Evolutionary conservation across 2,329 filamentous ascomycete genomes (phyloP).

Genomic region (Penicillium glabrum): DNA sequence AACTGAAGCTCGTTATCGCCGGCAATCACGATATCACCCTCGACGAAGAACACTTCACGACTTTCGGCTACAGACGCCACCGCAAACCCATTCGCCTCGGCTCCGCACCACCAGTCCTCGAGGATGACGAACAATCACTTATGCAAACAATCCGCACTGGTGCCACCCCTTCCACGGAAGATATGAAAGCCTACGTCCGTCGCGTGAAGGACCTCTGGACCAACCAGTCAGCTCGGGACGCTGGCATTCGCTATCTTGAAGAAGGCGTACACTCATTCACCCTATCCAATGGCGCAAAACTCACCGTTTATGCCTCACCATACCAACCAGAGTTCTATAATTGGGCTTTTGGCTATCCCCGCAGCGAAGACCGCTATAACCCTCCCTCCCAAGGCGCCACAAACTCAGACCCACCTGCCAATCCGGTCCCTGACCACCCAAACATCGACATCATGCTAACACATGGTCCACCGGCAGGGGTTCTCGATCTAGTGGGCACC

Average conservation of each 20-base stretch:
- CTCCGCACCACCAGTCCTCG: conserved; percentile 10
- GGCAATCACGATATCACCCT: conserved; percentile 64
- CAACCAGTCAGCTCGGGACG: conserved; percentile 41
- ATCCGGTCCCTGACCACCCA: conserved; percentile 47
- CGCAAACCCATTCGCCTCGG: conserved; percentile 17
- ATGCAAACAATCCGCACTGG: conserved; percentile 3
- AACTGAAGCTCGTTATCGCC: conserved; percentile 62
- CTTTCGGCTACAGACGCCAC: conserved; percentile 29
- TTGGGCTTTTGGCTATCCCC: conserved; percentile 58
- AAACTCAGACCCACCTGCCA: conserved; percentile 23
- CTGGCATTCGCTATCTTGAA: conserved; percentile 56
- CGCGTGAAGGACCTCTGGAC: conserved; percentile 49
- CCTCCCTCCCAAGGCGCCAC: conserved; percentile 23
- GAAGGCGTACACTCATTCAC: conserved; percentile 52
- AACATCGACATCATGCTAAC: conserved; percentile 60
- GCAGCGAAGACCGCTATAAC: conserved; percentile 55
- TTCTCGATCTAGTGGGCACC: conserved; percentile 48
- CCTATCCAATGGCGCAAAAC: conserved; percentile 47
- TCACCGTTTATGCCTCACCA: conserved; percentile 53
- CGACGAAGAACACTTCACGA: conserved; percentile 51
- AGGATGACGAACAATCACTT: conserved; percentile 14
- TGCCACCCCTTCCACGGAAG: not conserved
- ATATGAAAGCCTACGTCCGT: conserved; percentile 15
- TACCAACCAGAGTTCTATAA: conserved; percentile 58
- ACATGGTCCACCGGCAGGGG: conserved; percentile 57